Evolutionary conservation across 2,329 filamentous ascomycete genomes (phyloP), one percentile per base, ranked within the genome.

Genomic region (Monascus ruber): DNA sequence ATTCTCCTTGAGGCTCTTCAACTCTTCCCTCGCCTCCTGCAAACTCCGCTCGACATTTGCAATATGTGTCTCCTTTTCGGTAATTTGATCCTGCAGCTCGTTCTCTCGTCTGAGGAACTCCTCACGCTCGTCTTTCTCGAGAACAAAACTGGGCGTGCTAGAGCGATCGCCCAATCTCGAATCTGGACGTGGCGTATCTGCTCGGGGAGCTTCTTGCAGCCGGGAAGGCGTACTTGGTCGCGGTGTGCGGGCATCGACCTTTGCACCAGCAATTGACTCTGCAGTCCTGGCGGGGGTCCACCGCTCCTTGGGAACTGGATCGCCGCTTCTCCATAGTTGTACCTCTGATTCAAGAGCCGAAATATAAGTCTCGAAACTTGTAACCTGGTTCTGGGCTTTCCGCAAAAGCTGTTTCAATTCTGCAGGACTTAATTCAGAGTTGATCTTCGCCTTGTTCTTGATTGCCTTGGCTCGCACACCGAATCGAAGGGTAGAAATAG

Each of bases 401-500:
- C 85, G 88, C 59, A 98, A 79, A 55, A 95, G 74, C 36, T 80
- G 74, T 68, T 96, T 98, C 71, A 98, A 79, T 65, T 98, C 91
- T 8, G 87, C 79, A 34, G 91, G 91, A 55, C 89, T 96, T 54
- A 98, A 77, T 64, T 98, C 91, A 34, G 89, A 88, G 60, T 98
- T 98, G 75, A 98, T 83, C 81, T 96, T 98, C 65, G 91, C 91
- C 74, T 96, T 96, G 72, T 96, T 96, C 81, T 96, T 95, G 71
- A 98, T 98, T 0, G 86, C 85, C 72, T 98, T 98, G 42, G 91
- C 91, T 60, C 91, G 76, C 66, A 91, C 93, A 70, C 91, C 91
- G 59, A 96, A 98, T 34, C 88, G 79, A 44, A 98, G 68, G 1
- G 91, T 98, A 48, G 87, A 83, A 36, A 96, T 68, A 0, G 91